A percentile compares a stretch with the other conserved stretches of the same genome.
Conservation (phyloP, 768 basidiomycete species). For the Suillus lakei region DNA sequence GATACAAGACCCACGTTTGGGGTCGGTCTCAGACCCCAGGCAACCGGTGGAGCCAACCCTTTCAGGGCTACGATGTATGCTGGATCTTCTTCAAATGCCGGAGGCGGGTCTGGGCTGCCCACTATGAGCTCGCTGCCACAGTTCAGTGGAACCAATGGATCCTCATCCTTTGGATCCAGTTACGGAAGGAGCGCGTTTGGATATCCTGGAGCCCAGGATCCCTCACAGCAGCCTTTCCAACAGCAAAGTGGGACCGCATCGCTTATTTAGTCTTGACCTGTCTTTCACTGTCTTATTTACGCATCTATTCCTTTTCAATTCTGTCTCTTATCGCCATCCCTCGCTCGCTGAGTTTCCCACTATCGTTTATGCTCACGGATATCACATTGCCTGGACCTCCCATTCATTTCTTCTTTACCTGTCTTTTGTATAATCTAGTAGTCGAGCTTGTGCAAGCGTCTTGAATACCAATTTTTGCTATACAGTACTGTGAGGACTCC, state of each 20-base stretch:
- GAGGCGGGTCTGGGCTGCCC: conserved; percentile 17
- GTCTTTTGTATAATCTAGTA: conserved; percentile 10
- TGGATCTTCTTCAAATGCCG: conserved; percentile 19
- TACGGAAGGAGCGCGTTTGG: conserved; percentile 29
- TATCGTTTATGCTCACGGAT: conserved; percentile 10
- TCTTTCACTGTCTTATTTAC: conserved; percentile 20
- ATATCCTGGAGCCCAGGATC: conserved; percentile 22
- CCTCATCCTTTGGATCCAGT: conserved; percentile 17
- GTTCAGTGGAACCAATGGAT: conserved; percentile 26
- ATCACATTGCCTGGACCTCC: neutral
- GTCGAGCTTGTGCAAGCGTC: conserved; percentile 6
- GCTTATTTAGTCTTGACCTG: conserved; percentile 46
- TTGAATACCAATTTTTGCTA: neutral
- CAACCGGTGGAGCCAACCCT: conserved; percentile 62
- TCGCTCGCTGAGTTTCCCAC: conserved; percentile 4
- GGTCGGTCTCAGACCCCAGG: conserved; percentile 58
- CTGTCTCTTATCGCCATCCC: neutral
- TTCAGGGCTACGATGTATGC: conserved; percentile 67
- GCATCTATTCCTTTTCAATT: conserved; percentile 5
- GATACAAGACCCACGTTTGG: conserved; percentile 43
- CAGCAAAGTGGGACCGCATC: conserved; percentile 52
- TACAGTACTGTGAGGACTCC: neutral
- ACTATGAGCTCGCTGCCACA: conserved; percentile 30
- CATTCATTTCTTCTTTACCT: neutral
- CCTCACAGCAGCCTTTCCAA: conserved; percentile 31